Base-by-base conservation (phyloP, 2,329 filamentous ascomycete species). In the Neopestalotiopsis sp. region DNA sequence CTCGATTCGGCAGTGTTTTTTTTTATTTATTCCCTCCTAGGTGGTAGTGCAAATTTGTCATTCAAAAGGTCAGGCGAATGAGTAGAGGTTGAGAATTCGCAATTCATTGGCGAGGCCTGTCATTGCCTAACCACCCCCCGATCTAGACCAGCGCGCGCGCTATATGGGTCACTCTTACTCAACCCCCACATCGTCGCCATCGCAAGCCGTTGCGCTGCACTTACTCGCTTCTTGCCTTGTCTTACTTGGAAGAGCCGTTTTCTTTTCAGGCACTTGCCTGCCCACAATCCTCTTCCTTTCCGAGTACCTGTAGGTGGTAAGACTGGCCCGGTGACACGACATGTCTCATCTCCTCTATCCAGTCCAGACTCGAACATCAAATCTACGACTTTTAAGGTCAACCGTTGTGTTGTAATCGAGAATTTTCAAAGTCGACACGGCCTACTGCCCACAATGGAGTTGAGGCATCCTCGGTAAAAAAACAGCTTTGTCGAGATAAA, bases 171-270 rank as follows among this genome's bases (percentile, higher is more conserved):
- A 64, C 28, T 64, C 20, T 45, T 38, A 28, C 61, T 64, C 30
- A 38, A 62, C 28, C 61, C 38, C 61, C 61, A 64, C 61, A 64
- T 49, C 40, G 38, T 64, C n/a, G 40, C 61, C n/a, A 24, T 62
- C 59, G 59, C 20, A 17, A 52, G n/a, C 45, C 45, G 45, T 52
- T 52, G 45, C 45, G 45, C 45, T 52, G 45, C 45, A 20, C 45
- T 52, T 20, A 52, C 45, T 52, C 45, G 45, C 24, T 59, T 59
- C 24, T 28, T 59, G n/a, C 24, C 30, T 34, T 40, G 30, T 30
- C 32, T 62, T 40, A 59, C 24, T 34, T 59, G 28, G 57, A 59
- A 59, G 17, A 24, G 24, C 24, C 57, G 57, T 4, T 28, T 59
- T 30, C 57, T 24, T 59, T 56, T 24, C n/a, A 34, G 30, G 30